A percentile compares a stretch with the other conserved stretches of the same genome.
Conservation (phyloP, 2,329 filamentous ascomycete species). For the Sporothrix protearum region DNA sequence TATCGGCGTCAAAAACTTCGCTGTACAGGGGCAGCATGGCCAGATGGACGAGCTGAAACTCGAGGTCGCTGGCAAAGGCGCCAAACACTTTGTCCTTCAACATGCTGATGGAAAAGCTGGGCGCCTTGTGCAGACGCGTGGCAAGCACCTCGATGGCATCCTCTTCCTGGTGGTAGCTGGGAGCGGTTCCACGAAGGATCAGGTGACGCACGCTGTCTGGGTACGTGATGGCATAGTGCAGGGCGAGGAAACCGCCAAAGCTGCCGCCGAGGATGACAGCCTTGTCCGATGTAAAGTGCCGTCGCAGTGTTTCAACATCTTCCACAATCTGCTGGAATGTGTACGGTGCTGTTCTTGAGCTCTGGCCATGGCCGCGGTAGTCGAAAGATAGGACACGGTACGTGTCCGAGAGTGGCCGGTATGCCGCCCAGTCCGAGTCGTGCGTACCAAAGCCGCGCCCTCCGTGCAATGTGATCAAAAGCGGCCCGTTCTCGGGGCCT, state of each 20-base stretch:
- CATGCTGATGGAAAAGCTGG: conserved; percentile 39
- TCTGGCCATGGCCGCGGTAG: conserved; percentile 38
- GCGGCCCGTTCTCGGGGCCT: conserved; percentile 34
- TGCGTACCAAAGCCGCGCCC: conserved; percentile 39
- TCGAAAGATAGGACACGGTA: conserved; percentile 39
- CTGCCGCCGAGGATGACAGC: conserved; percentile 40
- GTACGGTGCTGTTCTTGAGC: conserved; percentile 37
- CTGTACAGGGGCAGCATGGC: conserved; percentile 40
- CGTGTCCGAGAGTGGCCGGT: conserved; percentile 31
- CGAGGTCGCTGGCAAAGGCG: conserved; percentile 37
- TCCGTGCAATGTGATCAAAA: conserved; percentile 40
- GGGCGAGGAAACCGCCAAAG: conserved; percentile 41
- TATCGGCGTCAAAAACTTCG: conserved; percentile 37
- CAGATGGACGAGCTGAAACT: conserved; percentile 40
- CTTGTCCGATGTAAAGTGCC: conserved; percentile 32
- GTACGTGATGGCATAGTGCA: conserved; percentile 41
- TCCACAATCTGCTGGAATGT: conserved; percentile 40
- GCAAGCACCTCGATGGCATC: conserved; percentile 36
- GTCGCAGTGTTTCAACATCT: conserved; percentile 37
- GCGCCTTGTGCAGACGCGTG: conserved; percentile 35
- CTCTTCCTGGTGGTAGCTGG: conserved; percentile 40
- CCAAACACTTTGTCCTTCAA: conserved; percentile 40
- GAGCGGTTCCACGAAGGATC: conserved; percentile 39
- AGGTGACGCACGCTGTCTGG: conserved; percentile 34
- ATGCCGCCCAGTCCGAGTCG: conserved; percentile 36